A percentile compares a stretch with the other conserved stretches of the same genome.
Evolutionary conservation across 2,329 filamentous ascomycete genomes (phyloP).

Genomic region (Penicillium sp.): DNA sequence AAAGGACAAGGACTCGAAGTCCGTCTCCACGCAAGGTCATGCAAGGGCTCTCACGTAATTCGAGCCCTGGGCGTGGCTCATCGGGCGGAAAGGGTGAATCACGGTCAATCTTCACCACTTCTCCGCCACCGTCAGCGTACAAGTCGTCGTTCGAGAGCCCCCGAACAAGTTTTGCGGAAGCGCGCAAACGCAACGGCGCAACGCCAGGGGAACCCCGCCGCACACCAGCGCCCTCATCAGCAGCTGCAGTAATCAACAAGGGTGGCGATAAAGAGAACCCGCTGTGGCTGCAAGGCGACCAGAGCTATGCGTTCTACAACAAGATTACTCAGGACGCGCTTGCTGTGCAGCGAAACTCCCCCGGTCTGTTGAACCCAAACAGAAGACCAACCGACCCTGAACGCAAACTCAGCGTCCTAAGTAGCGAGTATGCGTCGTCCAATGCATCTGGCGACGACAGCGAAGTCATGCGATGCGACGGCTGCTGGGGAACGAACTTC

Average conservation of each 20-base stretch:
- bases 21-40: constrained; percentile 55
- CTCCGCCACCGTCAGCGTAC: constrained; percentile 33
- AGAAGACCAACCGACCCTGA: constrained; percentile 16
- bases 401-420: constrained; percentile 57
- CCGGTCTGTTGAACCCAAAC: constrained; percentile 6
- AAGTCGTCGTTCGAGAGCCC: constrained; percentile 30
- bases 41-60: constrained; percentile 26
- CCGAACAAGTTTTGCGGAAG: constrained; percentile 24
- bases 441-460: constrained; percentile 49
- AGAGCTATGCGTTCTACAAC: constrained; percentile 61
- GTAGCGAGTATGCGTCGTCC: constrained; percentile 58
- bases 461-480: constrained; percentile 60
- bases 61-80: constrained; percentile 29
- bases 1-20: constrained; percentile 47
- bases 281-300: constrained; percentile 55
- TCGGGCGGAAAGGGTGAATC: constrained; percentile 35
- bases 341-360: constrained; percentile 30
- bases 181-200: constrained; percentile 17
- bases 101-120: constrained; percentile 31
- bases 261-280: constrained; percentile 44
- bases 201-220: constrained; percentile 12
- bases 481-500: constrained; percentile 67
- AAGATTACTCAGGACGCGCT: constrained; percentile 47
- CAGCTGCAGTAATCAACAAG: constrained; percentile 30
- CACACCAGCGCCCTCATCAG: constrained; percentile 20